Evolutionary conservation across 495 filamentous ascomycete species (phyloP), one percentile per base, ranked within the genome.

Genomic region (Viridothelium virens): DNA sequence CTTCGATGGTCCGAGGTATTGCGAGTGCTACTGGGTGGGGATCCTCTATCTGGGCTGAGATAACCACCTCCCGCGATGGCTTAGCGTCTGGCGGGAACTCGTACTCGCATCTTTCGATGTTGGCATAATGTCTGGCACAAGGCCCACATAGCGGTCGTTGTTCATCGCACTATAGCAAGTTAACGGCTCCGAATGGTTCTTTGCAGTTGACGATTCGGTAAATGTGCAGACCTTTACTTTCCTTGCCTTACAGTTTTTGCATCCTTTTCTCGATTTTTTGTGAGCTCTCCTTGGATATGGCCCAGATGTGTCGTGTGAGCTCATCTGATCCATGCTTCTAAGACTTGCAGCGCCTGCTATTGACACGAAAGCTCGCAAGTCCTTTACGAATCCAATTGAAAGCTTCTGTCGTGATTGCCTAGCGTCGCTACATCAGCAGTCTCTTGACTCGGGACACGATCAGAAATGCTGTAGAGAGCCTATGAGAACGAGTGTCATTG

Each of bases 1-100:
- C 61, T 37, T 41, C 38, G 16, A 67, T 14, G 6, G 18, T 41
- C n/a, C n/a, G 5, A 3, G 68, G 68, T 38, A 70, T 36, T 7
- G 11, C 14, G 6, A 31, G 7, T 14, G 5, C 6, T 36, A 34
- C 7, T 3, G 31, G 7, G 0, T 11, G 2, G 5, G 31, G 18
- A 7, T 59, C 14, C 25, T 36, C 53, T 36, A 10, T 31, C 10
- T 4, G 31, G 18, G 10, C 6, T 7, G 31, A 59, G 31, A 6
- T 14, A 59, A 7, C 53, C 31, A 9, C 14, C 18, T 14, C 7
- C 5, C 53, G 53, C 7, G 31, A 5, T 18, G 53, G 53, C 18
- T 3, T 59, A 10, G 25, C 36, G 53, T 59, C 53, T 34, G 31
- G 31, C 10, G 53, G 53, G 14, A 59, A 59, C 14, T 59, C 53